Percentiles rank a stretch among this genome's conserved stretches.
phyloP scores from a whole-genome alignment of 441 rosid genomes.

The Mallotus repandus region DNA sequence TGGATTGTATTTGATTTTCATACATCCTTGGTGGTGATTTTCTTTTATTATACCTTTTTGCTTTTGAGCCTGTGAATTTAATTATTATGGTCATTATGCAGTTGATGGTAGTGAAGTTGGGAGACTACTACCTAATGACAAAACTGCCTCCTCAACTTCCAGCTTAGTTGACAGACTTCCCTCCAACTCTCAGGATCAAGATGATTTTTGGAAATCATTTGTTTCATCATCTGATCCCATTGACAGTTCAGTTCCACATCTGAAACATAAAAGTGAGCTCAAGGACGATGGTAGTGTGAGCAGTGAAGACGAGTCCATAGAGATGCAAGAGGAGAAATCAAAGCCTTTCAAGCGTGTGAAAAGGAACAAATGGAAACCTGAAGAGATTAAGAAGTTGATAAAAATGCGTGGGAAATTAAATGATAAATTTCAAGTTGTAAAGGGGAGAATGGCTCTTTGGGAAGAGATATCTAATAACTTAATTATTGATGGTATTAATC shows the following conservation, averaged over 20 bases:
- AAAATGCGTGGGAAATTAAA: constrained; percentile 66
- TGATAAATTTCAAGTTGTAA: constrained; percentile 64
- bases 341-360: constrained; percentile 50
- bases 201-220: constrained; percentile 65
- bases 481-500: constrained; percentile 53
- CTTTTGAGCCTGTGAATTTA: constrained; percentile 6
- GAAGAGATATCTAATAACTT: constrained; percentile 72
- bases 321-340: constrained; percentile 35
- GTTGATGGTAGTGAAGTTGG: constrained; percentile 42
- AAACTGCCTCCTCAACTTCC: constrained; percentile 33
- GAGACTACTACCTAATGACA: constrained; percentile 46
- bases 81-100: constrained; percentile 26
- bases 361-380: constrained; percentile 83
- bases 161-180: constrained; percentile 27
- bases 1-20: neutral
- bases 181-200: constrained; percentile 36
- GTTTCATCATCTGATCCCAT: constrained; percentile 37
- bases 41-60: neutral
- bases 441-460: constrained; percentile 97
- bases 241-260: constrained; percentile 23
- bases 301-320: constrained; percentile 42
- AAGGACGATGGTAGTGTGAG: constrained; percentile 33
- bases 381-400: constrained; percentile 75
- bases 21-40: neutral
- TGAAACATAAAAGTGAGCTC: constrained; percentile 27